phyloP scores from a whole-genome alignment of 345 rosid species.

The Hibiscus trionum region DNA sequence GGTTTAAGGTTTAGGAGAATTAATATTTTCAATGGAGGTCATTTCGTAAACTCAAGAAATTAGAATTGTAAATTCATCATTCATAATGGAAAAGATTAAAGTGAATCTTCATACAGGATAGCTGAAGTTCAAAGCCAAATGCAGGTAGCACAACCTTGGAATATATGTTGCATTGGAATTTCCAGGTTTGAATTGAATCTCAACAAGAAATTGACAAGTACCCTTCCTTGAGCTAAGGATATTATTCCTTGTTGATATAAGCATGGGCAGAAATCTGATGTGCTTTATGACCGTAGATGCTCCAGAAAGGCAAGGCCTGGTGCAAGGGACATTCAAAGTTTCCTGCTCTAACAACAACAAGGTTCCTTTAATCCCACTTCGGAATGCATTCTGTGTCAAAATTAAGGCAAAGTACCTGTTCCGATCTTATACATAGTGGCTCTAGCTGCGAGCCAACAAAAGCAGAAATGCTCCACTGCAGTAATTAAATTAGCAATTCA shows the following conservation, averaged over 20 bases:
- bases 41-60: background rate
- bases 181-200: background rate
- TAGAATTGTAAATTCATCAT: background rate
- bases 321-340: background rate
- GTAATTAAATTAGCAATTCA: background rate
- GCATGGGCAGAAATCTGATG: background rate
- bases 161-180: background rate
- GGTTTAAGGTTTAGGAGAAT: background rate
- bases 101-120: background rate
- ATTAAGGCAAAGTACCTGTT: background rate
- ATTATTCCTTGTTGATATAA: background rate
- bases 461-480: background rate
- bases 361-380: background rate
- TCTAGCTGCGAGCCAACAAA: background rate
- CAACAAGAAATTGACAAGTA: background rate
- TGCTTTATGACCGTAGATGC: background rate
- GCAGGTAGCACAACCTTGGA: background rate
- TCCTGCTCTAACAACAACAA: background rate
- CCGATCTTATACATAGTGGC: background rate
- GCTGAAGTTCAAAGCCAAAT: constrained; percentile 7
- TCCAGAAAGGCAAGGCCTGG: background rate
- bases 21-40: background rate
- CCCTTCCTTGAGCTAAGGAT: background rate
- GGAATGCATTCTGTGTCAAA: background rate
- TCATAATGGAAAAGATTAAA: background rate